phyloP scores from a whole-genome alignment of 306 rosid species.

The Vigna trinervia region DNA sequence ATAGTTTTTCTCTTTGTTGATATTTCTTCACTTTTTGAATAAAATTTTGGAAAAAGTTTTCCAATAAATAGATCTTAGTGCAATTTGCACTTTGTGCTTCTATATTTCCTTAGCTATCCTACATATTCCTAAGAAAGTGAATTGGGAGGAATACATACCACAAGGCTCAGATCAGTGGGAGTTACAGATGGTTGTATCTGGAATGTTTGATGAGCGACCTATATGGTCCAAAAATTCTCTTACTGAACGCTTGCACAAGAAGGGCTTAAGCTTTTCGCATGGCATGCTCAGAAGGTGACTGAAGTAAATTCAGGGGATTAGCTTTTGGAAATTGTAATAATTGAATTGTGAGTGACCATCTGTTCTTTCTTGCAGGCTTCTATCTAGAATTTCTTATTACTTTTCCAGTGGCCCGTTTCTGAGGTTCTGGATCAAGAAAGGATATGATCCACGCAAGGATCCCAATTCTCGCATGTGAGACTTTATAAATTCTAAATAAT shows the following conservation, averaged over 20 bases:
- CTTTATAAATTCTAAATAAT: slow-evolving; percentile 26
- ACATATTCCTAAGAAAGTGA: slow-evolving; percentile 92
- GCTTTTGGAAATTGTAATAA: slow-evolving; percentile 22
- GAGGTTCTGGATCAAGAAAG: slow-evolving; percentile 93
- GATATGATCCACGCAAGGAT: slow-evolving; percentile 94
- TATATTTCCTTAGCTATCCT: slow-evolving; percentile 67
- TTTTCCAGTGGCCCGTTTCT: slow-evolving; percentile 93
- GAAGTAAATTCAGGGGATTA: slow-evolving; percentile 25
- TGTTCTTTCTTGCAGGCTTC: slow-evolving; percentile 71
- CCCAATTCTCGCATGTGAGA: slow-evolving; percentile 83
- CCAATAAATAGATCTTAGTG: slow-evolving; percentile 18
- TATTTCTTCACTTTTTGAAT: slow-evolving; percentile 28
- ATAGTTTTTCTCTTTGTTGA: slow-evolving; percentile 27
- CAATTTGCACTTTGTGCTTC: slow-evolving; percentile 37
- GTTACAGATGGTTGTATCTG: slow-evolving; percentile 73
- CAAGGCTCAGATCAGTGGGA: slow-evolving; percentile 84
- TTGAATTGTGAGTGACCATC: slow-evolving; percentile 44
- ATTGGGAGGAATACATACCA: slow-evolving; percentile 85
- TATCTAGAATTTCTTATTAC: slow-evolving; percentile 90
- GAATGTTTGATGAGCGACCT: slow-evolving; percentile 86
- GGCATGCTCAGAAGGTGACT: slow-evolving; percentile 77
- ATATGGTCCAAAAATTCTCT: slow-evolving; percentile 83
- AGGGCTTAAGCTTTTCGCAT: slow-evolving; percentile 67
- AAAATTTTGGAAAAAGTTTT: background rate
- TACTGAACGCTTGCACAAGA: slow-evolving; percentile 64